Base-by-base conservation (phyloP, 75 land plant species). In the Selaginella tamariscina region DNA sequence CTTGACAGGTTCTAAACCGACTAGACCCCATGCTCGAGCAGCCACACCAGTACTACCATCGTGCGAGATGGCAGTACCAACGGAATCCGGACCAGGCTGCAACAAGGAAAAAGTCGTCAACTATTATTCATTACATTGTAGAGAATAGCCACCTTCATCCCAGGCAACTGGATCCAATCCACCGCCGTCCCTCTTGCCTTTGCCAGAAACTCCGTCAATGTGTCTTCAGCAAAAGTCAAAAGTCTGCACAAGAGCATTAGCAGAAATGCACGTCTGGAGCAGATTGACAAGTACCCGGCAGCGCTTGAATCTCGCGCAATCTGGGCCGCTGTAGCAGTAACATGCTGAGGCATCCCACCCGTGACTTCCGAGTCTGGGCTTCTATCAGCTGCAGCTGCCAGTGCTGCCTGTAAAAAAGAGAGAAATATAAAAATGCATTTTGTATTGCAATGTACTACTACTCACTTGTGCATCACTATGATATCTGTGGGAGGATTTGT, bases 11-110 rank as follows among this genome's bases (percentile, higher is more conserved):
- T 91, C 92, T 31, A 91, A 75, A 66, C 86, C 86, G 31, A 91
- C 86, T 9, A 91, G 85, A 78, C 97, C 92, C 28, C 97, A 91
- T 32, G 97, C 97, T 67, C 97, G 86, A 71, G 97, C 97, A 76
- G 92, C 97, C 74, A 91, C 84, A 23, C 97, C 92, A 73, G 84
- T 33, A 81, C 88, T 78, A 78, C 88, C 83, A 77, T 85, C 87
- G 57, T 91, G 83, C 74, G 88, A 85, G 72, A 88, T 85, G 70
- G 86, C 77, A 82, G 86, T 91, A 77, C 95, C 95, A 83, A 83
- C 75, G 72, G 92, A 88, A 88, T 91, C 97, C 88, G 97, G 97
- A 91, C 92, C 92, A 91, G 96, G 96, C 96, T 91, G 79, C 55
- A 55, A 56, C 64, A 55, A 55, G 0, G 0, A 32, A 1, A 22